A percentile compares a stretch with the other conserved stretches of the same genome.
Conservation (phyloP, 768 basidiomycete species). For the Omphalotus guepiniiformis region DNA sequence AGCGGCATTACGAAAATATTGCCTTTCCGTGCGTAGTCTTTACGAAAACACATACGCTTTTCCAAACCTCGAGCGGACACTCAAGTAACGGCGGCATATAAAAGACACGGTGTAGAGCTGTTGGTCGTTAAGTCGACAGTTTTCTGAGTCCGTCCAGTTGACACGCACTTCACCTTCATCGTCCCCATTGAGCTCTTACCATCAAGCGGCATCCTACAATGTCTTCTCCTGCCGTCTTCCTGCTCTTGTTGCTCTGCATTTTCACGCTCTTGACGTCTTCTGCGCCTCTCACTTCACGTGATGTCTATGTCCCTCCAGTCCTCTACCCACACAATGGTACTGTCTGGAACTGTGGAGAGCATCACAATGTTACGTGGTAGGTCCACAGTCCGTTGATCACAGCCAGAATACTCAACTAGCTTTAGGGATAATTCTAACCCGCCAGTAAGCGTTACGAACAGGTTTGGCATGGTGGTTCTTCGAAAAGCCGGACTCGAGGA, state of each 20-base stretch:
- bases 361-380: constrained; percentile 26
- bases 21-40: too few relatives aligned
- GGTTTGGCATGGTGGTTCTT: constrained; percentile 16
- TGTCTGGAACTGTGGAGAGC: constrained; percentile 20
- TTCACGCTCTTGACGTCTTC: constrained; percentile 12
- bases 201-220: too few relatives aligned
- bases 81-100: too few relatives aligned
- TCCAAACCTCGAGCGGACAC: too few relatives aligned
- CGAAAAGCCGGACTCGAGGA: not conserved
- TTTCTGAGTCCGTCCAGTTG: too few relatives aligned
- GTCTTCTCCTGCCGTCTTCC: constrained; percentile 12
- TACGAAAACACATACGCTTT: too few relatives aligned
- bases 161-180: too few relatives aligned
- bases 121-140: too few relatives aligned
- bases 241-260: constrained; percentile 14
- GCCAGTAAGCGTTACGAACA: constrained; percentile 21
- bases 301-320: constrained; percentile 23
- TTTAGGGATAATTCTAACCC: constrained; percentile 16
- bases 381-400: constrained; percentile 2
- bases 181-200: too few relatives aligned
- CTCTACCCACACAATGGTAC: constrained; percentile 16
- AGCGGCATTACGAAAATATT: too few relatives aligned
- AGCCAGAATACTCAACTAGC: not conserved
- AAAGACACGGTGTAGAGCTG: too few relatives aligned
- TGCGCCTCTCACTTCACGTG: constrained; percentile 7